These are phyloP conservation scores for Camellia oleifera DNA, from an alignment of 179 eudicot species.

Conservation along the genomic window DNA sequence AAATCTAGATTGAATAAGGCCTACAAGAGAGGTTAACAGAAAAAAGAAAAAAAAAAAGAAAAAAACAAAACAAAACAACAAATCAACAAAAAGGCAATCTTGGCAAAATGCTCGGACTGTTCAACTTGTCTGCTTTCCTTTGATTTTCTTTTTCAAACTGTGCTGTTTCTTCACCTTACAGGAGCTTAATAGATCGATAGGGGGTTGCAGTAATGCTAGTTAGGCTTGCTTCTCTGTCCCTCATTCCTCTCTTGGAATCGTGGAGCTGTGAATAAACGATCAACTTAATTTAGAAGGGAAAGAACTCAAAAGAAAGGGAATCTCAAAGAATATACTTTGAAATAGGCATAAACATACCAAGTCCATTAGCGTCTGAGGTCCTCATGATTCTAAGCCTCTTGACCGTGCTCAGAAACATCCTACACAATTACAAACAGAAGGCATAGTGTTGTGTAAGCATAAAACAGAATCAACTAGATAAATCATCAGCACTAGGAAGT, in stretches of 20 bases:
- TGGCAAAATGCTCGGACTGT: slow-evolving; percentile 15
- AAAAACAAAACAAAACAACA: background rate
- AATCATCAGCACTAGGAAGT: background rate
- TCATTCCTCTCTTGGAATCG: slow-evolving; percentile 57
- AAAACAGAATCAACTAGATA: background rate
- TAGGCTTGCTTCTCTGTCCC: slow-evolving; percentile 49
- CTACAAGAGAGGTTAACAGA: slow-evolving; percentile 6
- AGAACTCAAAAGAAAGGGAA: background rate
- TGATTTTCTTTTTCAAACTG: slow-evolving; percentile 14
- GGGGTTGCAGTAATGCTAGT: slow-evolving; percentile 20
- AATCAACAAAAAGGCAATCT: background rate
- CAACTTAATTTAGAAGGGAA: background rate
- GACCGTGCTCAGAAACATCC: slow-evolving; percentile 77
- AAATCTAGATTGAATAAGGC: background rate
- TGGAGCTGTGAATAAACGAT: slow-evolving; percentile 47
- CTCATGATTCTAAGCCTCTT: slow-evolving; percentile 91
- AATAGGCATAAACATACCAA: slow-evolving; percentile 36
- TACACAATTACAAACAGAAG: slow-evolving; percentile 19
- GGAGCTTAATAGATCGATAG: background rate
- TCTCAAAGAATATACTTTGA: background rate
- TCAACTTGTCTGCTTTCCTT: slow-evolving; percentile 6
- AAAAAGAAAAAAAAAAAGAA: background rate
- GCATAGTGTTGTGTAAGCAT: slow-evolving; percentile 8
- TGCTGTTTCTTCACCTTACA: slow-evolving; percentile 16
- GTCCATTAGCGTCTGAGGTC: slow-evolving; percentile 86